Conservation (phyloP, 129 eudicot species). For the Arctium minus region DNA sequence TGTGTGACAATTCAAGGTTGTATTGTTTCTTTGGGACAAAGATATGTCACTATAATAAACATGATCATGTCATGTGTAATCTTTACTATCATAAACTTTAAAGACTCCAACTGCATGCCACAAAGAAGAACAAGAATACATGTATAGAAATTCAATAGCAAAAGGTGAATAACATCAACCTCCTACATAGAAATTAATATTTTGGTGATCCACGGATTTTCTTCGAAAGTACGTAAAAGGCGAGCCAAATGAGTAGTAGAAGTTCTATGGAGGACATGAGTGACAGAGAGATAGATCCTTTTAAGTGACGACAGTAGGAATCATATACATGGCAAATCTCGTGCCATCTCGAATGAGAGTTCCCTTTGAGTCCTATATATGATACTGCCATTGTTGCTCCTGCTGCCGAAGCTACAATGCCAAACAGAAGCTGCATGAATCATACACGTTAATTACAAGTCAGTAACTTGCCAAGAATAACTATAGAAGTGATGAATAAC, state of each 20-base stretch:
- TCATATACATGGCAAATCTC: conserved; percentile 52
- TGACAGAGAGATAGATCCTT: conserved; percentile 30
- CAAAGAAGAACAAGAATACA: not conserved
- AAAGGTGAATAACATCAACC: not conserved
- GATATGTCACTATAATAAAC: too few species aligned
- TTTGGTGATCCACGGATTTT: conserved; percentile 14
- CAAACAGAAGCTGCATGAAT: conserved; percentile 58
- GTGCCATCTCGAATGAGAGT: conserved; percentile 49
- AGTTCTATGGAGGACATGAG: conserved; percentile 50
- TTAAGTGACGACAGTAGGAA: conserved; percentile 54
- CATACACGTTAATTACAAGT: not conserved
- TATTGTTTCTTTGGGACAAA: too few species aligned
- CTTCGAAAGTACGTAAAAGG: conserved; percentile 42
- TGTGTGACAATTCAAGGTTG: too few species aligned
- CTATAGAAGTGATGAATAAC: not conserved
- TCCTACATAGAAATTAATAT: not conserved
- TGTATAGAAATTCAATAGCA: not conserved
- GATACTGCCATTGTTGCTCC: conserved; percentile 72
- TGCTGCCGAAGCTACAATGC: conserved; percentile 64
- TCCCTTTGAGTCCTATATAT: conserved; percentile 74
- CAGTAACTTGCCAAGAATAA: not conserved
- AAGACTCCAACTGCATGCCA: not conserved
- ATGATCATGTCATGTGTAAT: not conserved
- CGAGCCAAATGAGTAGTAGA: conserved; percentile 49
- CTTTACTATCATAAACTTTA: not conserved